These are phyloP conservation scores for Chrysophaeum taylorii DNA, from an alignment of 352 stramenopile genomes.

Conservation along the genomic window DNA sequence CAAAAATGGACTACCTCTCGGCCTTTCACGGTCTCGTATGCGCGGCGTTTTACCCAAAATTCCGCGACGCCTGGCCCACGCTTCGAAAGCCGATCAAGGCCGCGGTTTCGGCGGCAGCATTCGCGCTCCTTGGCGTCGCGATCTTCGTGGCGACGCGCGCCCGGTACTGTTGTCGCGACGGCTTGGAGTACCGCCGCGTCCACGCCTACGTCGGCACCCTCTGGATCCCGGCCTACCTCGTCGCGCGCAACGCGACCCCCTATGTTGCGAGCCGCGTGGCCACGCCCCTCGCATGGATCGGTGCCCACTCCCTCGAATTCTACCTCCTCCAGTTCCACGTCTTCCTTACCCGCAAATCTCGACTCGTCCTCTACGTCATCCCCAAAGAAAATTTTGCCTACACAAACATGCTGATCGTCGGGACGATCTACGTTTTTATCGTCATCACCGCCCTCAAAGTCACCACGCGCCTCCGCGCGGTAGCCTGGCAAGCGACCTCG, in stretches of 20 bases:
- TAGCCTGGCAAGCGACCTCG: not conserved
- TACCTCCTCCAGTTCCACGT: conserved; percentile 17
- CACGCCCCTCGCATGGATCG: not conserved
- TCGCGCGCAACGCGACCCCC: not conserved
- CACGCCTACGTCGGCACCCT: conserved; percentile 7
- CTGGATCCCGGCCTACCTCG: conserved; percentile 7
- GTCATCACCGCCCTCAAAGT: not conserved
- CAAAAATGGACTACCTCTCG: conserved; percentile 6
- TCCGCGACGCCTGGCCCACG: not conserved
- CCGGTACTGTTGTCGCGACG: conserved; percentile 1
- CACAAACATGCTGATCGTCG: conserved; percentile 9
- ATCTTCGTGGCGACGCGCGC: not conserved
- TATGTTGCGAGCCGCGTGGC: not conserved
- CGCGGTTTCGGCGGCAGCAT: not conserved
- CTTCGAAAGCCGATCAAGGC: too few relatives aligned
- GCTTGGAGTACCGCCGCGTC: not conserved
- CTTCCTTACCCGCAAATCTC: not conserved
- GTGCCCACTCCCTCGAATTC: conserved; percentile 7
- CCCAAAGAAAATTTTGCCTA: not conserved
- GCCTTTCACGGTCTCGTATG: not conserved
- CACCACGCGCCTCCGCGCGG: not conserved
- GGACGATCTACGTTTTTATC: not conserved
- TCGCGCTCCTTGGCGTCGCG: not conserved
- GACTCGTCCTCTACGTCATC: conserved; percentile 4
- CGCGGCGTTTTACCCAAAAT: not conserved